Evolutionary conservation across 2,329 filamentous ascomycete species (phyloP).

Genomic region (Fusarium sp.): DNA sequence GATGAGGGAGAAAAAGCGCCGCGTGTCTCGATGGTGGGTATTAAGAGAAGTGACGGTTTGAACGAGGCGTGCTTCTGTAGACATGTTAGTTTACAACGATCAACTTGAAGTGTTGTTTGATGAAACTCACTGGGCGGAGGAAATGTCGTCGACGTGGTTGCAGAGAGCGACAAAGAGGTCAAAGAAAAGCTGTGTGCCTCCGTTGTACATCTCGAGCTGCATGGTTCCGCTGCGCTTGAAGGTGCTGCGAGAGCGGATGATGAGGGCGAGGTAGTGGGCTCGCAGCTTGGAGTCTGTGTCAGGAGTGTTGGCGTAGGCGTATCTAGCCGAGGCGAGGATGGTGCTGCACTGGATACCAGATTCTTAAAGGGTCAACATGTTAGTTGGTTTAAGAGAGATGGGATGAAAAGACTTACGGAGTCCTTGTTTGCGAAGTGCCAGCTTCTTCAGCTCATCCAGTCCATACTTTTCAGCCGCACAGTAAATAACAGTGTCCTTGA

Average conservation of each 20-base stretch:
- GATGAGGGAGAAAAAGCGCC: slow-evolving; percentile 8
- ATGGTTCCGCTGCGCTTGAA: slow-evolving; percentile 96
- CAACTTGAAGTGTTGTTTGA: background rate
- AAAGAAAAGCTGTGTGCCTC: slow-evolving; percentile 87
- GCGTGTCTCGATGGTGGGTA: slow-evolving; percentile 2
- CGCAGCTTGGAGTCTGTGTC: slow-evolving; percentile 91
- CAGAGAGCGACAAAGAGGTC: slow-evolving; percentile 93
- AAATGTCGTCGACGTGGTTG: slow-evolving; percentile 85
- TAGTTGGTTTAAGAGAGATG: slow-evolving; percentile 13
- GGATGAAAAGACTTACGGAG: slow-evolving; percentile 68
- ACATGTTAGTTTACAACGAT: background rate
- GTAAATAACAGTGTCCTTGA: slow-evolving; percentile 93
- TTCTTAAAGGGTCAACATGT: slow-evolving; percentile 55
- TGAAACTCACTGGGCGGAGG: slow-evolving; percentile 64
- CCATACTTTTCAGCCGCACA: slow-evolving; percentile 89
- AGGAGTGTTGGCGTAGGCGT: slow-evolving; percentile 88
- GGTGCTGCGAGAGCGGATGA: slow-evolving; percentile 86
- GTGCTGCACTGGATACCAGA: slow-evolving; percentile 86
- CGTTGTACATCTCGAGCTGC: slow-evolving; percentile 93
- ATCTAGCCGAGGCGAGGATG: slow-evolving; percentile 88
- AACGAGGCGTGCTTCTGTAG: slow-evolving; percentile 58
- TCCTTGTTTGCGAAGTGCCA: slow-evolving; percentile 89
- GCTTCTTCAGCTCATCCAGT: slow-evolving; percentile 84
- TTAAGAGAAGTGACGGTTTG: slow-evolving; percentile 57
- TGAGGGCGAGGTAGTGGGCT: slow-evolving; percentile 91